Evolutionary conservation across 176 grass and related monocot genomes (phyloP), one percentile per base, ranked within the genome.

Genomic region (Zea luxurians): DNA sequence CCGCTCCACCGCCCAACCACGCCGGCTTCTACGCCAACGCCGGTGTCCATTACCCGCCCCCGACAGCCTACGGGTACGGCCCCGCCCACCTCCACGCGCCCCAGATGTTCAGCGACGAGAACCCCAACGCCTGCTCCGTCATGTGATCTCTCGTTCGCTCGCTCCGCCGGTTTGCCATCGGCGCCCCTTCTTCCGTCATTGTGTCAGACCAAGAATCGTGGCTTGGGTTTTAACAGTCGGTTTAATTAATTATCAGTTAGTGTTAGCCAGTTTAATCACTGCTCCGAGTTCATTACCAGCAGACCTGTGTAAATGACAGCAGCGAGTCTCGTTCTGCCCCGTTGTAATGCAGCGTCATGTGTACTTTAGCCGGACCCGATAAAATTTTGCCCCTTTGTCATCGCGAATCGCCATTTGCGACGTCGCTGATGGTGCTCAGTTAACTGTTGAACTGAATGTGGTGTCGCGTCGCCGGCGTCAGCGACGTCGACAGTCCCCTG

Each of bases 91-190:
- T 79, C 64, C 77, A 94, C 48, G 85, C 89, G 21, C 91, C 91
- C 27, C 96, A 94, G 89, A 85, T 98, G 75, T 98, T 98, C 61
- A 98, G 96, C 83, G 96, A 98, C 84, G 96, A 98, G 86, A 98
- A 98, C 67, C 95, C 96, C 17, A 98, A 98, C 82, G 96, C 96
- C 38, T 98, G 96, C 73, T 91, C 75, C 35, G 71, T 92, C 57
- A 98, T 92, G 95, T 98, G 75, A 98, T 27, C 27, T 27, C 27
- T 27, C 27, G 27, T 60, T 10, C 21, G 9, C 49, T 61, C 35
- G 37, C 2, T 17, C 7, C 17, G 68, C 68, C 68, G 44, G 35
- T 20, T 21, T n/a, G 53, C 9, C 65, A 8, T 8, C 50, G 45
- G 21, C 36, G 2, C 11, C 62, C 48, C 36, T n/a, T 34, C 27